phyloP scores from a whole-genome alignment of 1,284 basidiomycete genomes.

The Tilletia caries region DNA sequence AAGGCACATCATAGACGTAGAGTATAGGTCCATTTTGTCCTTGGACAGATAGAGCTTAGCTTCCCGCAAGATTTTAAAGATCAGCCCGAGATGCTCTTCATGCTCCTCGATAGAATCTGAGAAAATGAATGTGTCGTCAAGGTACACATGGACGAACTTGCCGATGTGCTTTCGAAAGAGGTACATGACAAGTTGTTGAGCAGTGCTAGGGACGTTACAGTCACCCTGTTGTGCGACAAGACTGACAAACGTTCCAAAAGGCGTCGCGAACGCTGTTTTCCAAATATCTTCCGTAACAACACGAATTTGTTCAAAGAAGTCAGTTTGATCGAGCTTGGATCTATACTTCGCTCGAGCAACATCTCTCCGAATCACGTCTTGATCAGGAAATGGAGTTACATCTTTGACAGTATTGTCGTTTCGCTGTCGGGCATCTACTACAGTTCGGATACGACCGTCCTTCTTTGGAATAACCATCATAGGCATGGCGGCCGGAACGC shows the following conservation, averaged over 20 bases:
- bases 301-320: conserved; percentile 53
- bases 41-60: neutral
- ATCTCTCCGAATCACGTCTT: conserved; percentile 55
- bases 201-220: conserved; percentile 52
- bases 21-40: conserved; percentile 3
- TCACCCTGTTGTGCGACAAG: conserved; percentile 54
- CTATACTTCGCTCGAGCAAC: conserved; percentile 48
- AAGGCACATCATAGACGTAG: neutral
- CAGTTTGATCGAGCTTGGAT: conserved; percentile 54
- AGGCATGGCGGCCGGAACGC: neutral
- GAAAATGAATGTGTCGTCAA: conserved; percentile 55
- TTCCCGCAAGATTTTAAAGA: neutral
- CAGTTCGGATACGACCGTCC: conserved; percentile 55
- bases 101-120: conserved; percentile 50
- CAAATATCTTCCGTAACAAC: conserved; percentile 54
- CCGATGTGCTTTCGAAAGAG: conserved; percentile 51
- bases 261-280: conserved; percentile 41
- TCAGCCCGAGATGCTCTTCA: conserved; percentile 36
- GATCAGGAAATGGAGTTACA: conserved; percentile 53
- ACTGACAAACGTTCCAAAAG: conserved; percentile 24
- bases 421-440: conserved; percentile 58
- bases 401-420: conserved; percentile 57
- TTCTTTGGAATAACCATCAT: conserved; percentile 57
- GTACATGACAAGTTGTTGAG: conserved; percentile 53
- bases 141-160: conserved; percentile 49